These are phyloP conservation scores for Plantago ovata DNA, from an alignment of 257 asterid genomes.

Conservation along the genomic window DNA sequence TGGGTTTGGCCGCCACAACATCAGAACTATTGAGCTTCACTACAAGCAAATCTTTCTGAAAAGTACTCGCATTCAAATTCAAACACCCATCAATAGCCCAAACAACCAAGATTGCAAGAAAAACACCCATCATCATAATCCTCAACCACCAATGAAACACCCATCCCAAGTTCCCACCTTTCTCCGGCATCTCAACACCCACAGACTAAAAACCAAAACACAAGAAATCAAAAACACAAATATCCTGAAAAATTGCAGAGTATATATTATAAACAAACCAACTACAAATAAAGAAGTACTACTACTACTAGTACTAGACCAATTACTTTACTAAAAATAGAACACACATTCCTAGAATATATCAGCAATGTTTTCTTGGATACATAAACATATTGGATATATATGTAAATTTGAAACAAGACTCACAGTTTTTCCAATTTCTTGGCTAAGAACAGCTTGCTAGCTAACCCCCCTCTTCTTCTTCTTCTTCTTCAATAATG, in stretches of 20 bases:
- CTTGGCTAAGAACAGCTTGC: constrained; percentile 7
- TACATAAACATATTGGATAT: constrained; percentile 24
- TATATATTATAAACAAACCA: no score
- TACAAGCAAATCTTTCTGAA: constrained; percentile 32
- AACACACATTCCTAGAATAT: constrained; percentile 24
- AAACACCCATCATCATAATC: constrained; percentile 39
- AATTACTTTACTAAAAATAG: constrained; percentile 13
- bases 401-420: neutral
- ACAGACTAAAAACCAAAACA: constrained; percentile 2
- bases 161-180: constrained; percentile 45
- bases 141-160: constrained; percentile 58
- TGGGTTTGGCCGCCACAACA: constrained; percentile 7
- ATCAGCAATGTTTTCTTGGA: constrained; percentile 18
- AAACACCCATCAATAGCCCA: constrained; percentile 46
- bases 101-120: constrained; percentile 52
- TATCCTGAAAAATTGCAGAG: neutral
- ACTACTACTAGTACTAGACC: neutral
- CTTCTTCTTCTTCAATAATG: constrained; percentile 4
- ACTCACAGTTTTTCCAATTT: constrained; percentile 25
- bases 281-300: no score
- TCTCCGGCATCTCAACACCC: constrained; percentile 43
- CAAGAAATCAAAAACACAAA: neutral
- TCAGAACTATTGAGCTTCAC: constrained; percentile 32
- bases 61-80: constrained; percentile 22
- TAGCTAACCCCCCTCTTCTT: neutral